Conservation (phyloP, 2,329 filamentous ascomycete genomes). For the Paraconiothyrium sp. region DNA sequence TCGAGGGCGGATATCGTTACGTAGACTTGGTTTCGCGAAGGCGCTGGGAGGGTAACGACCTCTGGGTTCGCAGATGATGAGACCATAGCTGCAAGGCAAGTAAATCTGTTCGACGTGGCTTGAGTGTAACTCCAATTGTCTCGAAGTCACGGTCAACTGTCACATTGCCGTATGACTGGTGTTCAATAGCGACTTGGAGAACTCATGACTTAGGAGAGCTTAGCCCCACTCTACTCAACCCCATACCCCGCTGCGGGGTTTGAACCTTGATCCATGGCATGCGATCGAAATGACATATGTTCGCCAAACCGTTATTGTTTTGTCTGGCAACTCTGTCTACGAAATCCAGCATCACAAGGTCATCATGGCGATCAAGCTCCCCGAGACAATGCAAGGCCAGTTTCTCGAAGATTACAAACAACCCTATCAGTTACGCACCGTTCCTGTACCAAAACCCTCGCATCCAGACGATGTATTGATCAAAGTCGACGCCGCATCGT, state of each 20-base stretch:
- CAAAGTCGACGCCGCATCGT: conserved; percentile 58
- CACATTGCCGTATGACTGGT: neutral
- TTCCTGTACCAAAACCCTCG: conserved; percentile 45
- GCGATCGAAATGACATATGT: neutral
- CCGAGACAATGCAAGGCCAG: conserved; percentile 52
- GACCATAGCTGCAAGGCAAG: conserved; percentile 11
- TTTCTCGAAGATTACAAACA: conserved; percentile 54
- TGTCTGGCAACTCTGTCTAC: neutral
- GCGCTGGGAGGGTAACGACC: conserved; percentile 33
- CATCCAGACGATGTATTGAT: conserved; percentile 55
- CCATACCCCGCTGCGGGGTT: conserved; percentile 41
- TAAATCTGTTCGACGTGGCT: neutral
- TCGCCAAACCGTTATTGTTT: neutral
- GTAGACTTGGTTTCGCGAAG: conserved; percentile 34
- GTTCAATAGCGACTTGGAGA: neutral
- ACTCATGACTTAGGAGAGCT: conserved; percentile 10
- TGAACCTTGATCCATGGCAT: neutral
- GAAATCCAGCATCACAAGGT: neutral
- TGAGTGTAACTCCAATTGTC: neutral
- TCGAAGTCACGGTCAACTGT: neutral
- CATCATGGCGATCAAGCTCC: conserved; percentile 30
- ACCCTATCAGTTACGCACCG: conserved; percentile 52
- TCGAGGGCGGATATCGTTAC: conserved; percentile 44
- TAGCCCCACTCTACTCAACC: conserved; percentile 31
- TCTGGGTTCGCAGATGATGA: conserved; percentile 11